Conservation (phyloP, 192 early-diverging fungal species). For the Umbelopsis isabellina region DNA sequence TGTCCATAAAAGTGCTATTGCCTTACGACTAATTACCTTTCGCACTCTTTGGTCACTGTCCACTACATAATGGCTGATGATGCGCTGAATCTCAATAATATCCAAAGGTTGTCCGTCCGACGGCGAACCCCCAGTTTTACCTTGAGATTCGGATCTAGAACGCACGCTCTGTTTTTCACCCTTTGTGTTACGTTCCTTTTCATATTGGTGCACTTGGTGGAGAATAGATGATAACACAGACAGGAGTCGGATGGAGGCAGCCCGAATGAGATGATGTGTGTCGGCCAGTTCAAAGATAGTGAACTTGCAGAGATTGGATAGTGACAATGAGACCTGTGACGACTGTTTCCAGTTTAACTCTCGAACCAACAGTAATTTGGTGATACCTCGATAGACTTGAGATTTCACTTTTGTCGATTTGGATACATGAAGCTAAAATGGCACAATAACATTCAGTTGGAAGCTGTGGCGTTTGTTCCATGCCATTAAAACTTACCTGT, state of each 20-base stretch:
- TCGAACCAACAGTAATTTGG: constrained; percentile 21
- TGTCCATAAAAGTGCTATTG: neutral
- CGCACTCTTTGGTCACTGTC: constrained; percentile 57
- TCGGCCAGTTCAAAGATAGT: constrained; percentile 47
- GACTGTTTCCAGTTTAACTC: neutral
- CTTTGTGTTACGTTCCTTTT: neutral
- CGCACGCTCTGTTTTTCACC: too few relatives aligned
- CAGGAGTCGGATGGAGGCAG: constrained; percentile 47
- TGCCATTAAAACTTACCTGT: constrained; percentile 1
- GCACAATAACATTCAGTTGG: neutral
- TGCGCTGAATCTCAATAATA: constrained; percentile 47
- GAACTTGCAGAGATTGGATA: constrained; percentile 33
- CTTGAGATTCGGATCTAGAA: too few relatives aligned
- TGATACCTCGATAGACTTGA: constrained; percentile 29
- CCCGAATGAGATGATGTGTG: constrained; percentile 52
- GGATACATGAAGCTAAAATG: constrained; percentile 4
- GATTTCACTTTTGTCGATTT: constrained; percentile 32
- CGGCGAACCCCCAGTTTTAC: too few relatives aligned
- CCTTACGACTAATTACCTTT: constrained; percentile 39
- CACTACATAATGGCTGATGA: constrained; percentile 51
- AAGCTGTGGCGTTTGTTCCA: neutral
- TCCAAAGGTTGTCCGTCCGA: constrained; percentile 17
- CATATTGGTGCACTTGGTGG: constrained; percentile 2
- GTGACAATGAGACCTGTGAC: neutral
- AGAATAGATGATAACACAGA: constrained; percentile 46